Conservation (phyloP, 2,329 filamentous ascomycete genomes). For the Volutella citrinella region DNA sequence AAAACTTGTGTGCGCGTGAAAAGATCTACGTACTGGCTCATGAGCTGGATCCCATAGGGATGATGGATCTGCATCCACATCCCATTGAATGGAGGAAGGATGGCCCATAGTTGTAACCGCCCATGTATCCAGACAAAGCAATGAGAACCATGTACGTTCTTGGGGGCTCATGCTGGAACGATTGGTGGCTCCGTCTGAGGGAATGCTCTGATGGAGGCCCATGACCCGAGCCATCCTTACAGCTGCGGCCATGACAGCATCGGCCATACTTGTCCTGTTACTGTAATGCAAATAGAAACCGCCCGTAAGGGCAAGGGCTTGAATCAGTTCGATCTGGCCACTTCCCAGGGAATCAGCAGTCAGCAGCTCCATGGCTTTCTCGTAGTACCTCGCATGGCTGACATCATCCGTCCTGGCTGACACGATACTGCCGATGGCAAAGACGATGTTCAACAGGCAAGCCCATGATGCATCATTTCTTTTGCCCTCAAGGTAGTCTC, state of each 20-base stretch:
- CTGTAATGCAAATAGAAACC: constrained; percentile 78
- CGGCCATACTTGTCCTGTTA: constrained; percentile 72
- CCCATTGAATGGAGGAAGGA: constrained; percentile 66
- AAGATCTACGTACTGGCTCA: too few species aligned
- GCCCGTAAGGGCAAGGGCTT: constrained; percentile 67
- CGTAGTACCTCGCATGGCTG: constrained; percentile 68
- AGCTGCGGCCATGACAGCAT: constrained; percentile 68
- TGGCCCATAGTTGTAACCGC: constrained; percentile 67
- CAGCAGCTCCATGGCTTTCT: constrained; percentile 63
- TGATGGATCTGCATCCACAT: too few species aligned
- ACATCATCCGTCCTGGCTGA: constrained; percentile 63
- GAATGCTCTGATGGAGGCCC: constrained; percentile 62
- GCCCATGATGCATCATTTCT: constrained; percentile 69
- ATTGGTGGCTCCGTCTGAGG: constrained; percentile 6
- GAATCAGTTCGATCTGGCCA: constrained; percentile 59
- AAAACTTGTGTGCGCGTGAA: too few species aligned
- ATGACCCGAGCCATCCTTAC: constrained; percentile 70
- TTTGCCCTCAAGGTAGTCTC: constrained; percentile 29
- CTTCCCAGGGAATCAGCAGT: constrained; percentile 64
- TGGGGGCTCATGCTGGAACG: constrained; percentile 47
- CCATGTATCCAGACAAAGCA: constrained; percentile 74
- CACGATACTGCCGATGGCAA: constrained; percentile 71
- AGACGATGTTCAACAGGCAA: constrained; percentile 71
- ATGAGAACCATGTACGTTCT: constrained; percentile 70
- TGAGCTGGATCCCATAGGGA: too few species aligned